Percentiles rank a stretch among this genome's conserved stretches.
phyloP scores from a whole-genome alignment of 1,139 yeast species.

The Debaryomycetaceae sp. region DNA sequence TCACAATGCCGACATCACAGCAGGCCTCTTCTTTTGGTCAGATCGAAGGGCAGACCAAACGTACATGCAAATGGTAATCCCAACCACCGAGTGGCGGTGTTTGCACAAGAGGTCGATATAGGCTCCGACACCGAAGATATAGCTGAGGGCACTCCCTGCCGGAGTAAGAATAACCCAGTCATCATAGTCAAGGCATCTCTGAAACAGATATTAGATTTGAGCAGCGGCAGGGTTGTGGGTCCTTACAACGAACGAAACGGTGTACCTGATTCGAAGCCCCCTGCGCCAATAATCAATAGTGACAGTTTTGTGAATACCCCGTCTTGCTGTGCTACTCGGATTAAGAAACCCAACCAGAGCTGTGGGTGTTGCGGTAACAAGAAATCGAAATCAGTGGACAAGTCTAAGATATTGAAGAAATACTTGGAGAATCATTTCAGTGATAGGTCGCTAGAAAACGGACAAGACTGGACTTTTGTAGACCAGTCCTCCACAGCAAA shows the following conservation, averaged over 20 bases:
- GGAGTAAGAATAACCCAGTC: constrained; percentile 25
- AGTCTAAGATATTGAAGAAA: constrained; percentile 34
- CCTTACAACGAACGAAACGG: constrained; percentile 28
- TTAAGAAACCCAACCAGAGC: constrained; percentile 16
- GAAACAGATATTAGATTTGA: constrained; percentile 49
- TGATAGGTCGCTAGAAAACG: constrained; percentile 1
- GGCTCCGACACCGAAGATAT: constrained; percentile 6
- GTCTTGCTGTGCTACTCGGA: constrained; percentile 30
- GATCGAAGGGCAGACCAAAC: constrained; percentile 82
- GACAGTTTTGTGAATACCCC: constrained; percentile 35
- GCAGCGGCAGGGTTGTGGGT: constrained; percentile 42
- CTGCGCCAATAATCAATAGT: constrained; percentile 25
- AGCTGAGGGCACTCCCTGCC: constrained; percentile 6
- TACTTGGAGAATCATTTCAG: constrained; percentile 28
- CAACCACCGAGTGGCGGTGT: constrained; percentile 55
- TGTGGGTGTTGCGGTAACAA: constrained; percentile 33
- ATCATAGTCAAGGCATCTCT: constrained; percentile 45
- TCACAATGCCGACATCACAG: constrained; percentile 79
- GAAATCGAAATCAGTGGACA: constrained; percentile 21
- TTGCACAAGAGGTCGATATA: constrained; percentile 45
- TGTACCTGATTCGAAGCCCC: constrained; percentile 12
- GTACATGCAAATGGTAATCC: constrained; percentile 45
- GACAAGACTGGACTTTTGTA: constrained; percentile 6
- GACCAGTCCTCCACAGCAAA: constrained; percentile 3
- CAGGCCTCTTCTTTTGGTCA: constrained; percentile 79